Conservation (phyloP, 2,329 filamentous ascomycete species). For the Pleoardoris graminearum region DNA sequence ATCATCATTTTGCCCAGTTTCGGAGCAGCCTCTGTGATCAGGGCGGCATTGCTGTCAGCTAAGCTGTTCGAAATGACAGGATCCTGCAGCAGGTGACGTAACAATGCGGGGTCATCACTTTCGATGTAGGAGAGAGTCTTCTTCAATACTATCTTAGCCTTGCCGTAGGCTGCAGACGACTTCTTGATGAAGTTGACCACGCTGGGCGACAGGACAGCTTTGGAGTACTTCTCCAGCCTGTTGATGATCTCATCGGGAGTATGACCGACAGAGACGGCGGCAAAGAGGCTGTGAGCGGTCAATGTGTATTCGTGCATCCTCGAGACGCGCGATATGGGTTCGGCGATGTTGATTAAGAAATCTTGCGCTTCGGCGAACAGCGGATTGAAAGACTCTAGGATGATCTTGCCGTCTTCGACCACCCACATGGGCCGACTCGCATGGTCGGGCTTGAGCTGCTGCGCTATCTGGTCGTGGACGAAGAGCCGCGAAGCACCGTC, state of each 20-base stretch:
- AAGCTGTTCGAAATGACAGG: constrained; percentile 77
- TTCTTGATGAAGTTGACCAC: constrained; percentile 79
- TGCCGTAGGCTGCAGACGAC: constrained; percentile 89
- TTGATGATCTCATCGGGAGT: constrained; percentile 87
- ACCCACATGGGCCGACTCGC: constrained; percentile 92
- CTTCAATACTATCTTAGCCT: constrained; percentile 92
- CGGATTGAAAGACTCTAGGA: constrained; percentile 91
- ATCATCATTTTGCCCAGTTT: constrained; percentile 89
- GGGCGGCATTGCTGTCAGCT: constrained; percentile 70
- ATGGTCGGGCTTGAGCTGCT: constrained; percentile 85
- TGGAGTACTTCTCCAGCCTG: constrained; percentile 84
- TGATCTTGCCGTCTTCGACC: constrained; percentile 83
- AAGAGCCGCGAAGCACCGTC: constrained; percentile 61
- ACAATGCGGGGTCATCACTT: constrained; percentile 81
- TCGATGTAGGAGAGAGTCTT: constrained; percentile 95
- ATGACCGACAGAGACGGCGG: constrained; percentile 92
- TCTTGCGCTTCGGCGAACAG: constrained; percentile 86
- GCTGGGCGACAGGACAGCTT: constrained; percentile 80
- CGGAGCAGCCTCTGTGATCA: constrained; percentile 80
- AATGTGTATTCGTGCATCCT: constrained; percentile 93
- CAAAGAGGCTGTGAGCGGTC: constrained; percentile 90
- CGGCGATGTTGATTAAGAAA: constrained; percentile 93
- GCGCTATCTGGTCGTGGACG: constrained; percentile 77
- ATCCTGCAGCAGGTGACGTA: constrained; percentile 86
- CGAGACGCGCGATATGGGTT: constrained; percentile 85